These are phyloP conservation scores for Edaphochlamys debaryana DNA, from an alignment of 139 green algal genomes.

Conservation along the genomic window DNA sequence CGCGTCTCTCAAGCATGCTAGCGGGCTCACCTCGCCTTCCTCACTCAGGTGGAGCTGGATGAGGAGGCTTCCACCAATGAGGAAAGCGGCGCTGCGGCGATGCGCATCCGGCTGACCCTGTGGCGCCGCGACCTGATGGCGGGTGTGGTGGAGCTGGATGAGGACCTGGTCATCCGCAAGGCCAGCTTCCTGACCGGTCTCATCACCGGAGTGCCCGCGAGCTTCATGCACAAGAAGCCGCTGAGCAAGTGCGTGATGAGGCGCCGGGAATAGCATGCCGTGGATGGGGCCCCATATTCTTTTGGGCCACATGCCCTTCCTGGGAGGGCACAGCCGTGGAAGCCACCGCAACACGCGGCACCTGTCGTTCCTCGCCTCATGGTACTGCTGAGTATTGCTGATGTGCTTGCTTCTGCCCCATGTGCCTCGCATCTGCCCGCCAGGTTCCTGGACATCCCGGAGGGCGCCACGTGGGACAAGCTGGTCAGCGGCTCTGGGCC, in stretches of 20 bases:
- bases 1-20: no score
- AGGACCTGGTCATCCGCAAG: background rate
- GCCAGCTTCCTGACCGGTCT: constrained; percentile 4
- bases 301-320: background rate
- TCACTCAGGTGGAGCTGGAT: no score
- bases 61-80: no score
- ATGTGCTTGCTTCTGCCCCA: background rate
- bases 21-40: no score
- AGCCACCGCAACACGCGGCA: background rate
- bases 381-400: no score
- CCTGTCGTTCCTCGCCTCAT: no score
- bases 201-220: constrained; percentile 8
- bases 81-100: no score
- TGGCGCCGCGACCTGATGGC: constrained; percentile 40
- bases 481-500: background rate
- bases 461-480: background rate
- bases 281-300: background rate
- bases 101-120: constrained; percentile 1
- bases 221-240: constrained; percentile 5
- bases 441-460: constrained; percentile 22
- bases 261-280: background rate
- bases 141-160: constrained; percentile 28
- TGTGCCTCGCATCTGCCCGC: background rate
- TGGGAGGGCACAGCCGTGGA: background rate
- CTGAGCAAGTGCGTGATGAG: background rate